Conservation (phyloP, 768 basidiomycete species). For the Neoboletus magnificus region DNA sequence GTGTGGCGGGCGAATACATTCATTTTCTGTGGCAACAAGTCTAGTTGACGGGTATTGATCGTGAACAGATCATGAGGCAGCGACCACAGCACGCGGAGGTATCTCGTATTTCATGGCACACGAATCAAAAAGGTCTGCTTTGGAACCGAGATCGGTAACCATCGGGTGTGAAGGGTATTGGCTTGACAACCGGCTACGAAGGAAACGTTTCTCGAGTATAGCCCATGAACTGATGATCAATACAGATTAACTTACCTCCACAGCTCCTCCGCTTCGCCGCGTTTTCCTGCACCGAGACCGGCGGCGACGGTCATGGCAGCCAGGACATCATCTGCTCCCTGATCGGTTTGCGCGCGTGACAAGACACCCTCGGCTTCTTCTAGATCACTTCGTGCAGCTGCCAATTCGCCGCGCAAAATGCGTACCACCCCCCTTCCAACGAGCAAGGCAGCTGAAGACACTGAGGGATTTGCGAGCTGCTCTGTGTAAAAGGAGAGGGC, state of each 20-base stretch:
- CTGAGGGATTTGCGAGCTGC: constrained; percentile 75
- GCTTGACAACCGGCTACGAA: constrained; percentile 39
- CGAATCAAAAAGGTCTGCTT: constrained; percentile 63
- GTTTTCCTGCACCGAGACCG: constrained; percentile 55
- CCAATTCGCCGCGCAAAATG: constrained; percentile 70
- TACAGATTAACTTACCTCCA: constrained; percentile 54
- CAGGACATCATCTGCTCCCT: constrained; percentile 57
- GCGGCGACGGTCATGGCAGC: constrained; percentile 65
- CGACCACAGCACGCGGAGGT: constrained; percentile 46
- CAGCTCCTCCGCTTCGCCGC: constrained; percentile 58
- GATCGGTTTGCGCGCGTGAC: constrained; percentile 40
- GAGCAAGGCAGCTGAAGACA: constrained; percentile 69
- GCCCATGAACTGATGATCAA: background rate
- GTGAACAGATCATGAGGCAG: constrained; percentile 5
- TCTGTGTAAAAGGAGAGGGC: constrained; percentile 72
- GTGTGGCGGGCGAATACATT: background rate
- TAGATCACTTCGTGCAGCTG: constrained; percentile 75
- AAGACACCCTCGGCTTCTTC: constrained; percentile 57
- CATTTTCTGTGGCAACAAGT: background rate
- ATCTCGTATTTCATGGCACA: constrained; percentile 56
- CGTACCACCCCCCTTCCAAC: constrained; percentile 79
- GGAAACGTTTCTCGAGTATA: constrained; percentile 2
- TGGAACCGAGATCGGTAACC: constrained; percentile 57
- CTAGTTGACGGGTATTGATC: background rate
- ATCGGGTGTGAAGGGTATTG: constrained; percentile 68